Base-by-base conservation (phyloP, 371 early-diverging fungal genomes). In the Batkoa obscura region DNA sequence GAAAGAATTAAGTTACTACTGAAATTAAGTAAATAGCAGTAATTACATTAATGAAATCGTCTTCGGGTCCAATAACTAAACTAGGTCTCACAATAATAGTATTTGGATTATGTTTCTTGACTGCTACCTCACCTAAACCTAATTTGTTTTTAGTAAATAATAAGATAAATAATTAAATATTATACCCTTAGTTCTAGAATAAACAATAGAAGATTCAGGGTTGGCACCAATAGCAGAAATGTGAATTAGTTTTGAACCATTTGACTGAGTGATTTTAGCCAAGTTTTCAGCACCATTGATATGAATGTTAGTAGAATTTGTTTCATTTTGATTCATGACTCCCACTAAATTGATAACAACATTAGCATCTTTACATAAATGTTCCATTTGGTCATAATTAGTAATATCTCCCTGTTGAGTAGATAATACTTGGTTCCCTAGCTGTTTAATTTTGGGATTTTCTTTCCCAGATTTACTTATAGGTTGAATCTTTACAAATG, bases 171-270 rank as follows among this genome's bases (percentile, higher is more conserved):
- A 39, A n/a, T 58, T 2, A 30, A 23, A 12, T 12, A 12, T 1
- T 17, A 41, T 60, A 63, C 64, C 68, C 64, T 67, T 67, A 17
- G 66, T 60, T 43, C 30, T 46, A 13, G 61, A 46, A 57, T 67
- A 67, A 34, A 66, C 66, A 15, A 65, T 55, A 2, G 41, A 39
- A 37, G 56, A 50, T 35, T 54, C 48, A 4, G 60, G 50, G 55
- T 66, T 53, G 10, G 68, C 68, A 15, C 68, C 68, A 37, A 67
- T 67, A 39, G 68, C 66, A 37, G 68, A 68, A 2, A 67, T 41
- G 42, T 67, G 68, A 10, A 67, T 47, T 23, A 67, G 37, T 13
- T 58, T 58, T 6, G 60, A 61, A 32, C 54, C 56, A 50, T 55
- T 48, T 5, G 51, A 38, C 35, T 55, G 36, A 6, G 68, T 66